phyloP scores from a whole-genome alignment of 1,284 basidiomycete species.

The Pterulicium gracile region DNA sequence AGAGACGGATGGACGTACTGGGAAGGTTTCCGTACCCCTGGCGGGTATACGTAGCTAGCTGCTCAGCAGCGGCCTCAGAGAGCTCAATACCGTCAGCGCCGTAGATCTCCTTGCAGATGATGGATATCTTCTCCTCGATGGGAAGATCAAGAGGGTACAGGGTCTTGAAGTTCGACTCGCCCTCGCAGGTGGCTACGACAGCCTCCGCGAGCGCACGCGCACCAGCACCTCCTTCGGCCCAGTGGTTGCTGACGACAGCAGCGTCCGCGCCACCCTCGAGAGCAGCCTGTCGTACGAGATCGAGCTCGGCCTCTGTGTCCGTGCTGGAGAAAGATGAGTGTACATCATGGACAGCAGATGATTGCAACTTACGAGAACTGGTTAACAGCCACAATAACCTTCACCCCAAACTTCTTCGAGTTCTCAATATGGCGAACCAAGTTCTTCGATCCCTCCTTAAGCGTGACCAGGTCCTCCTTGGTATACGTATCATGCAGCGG shows the following conservation, averaged over 20 bases:
- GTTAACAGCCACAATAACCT: constrained; percentile 95
- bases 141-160: constrained; percentile 80
- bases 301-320: constrained; percentile 87
- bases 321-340: constrained; percentile 39
- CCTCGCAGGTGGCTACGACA: constrained; percentile 77
- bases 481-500: constrained; percentile 90
- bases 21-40: constrained; percentile 80
- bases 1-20: constrained; percentile 46
- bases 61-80: constrained; percentile 73
- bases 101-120: constrained; percentile 85
- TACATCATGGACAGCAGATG: constrained; percentile 5
- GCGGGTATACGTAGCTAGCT: constrained; percentile 85
- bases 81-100: constrained; percentile 85
- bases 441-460: constrained; percentile 91
- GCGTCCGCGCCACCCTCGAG: constrained; percentile 87
- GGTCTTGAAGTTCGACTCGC: constrained; percentile 79
- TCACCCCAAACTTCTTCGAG: constrained; percentile 91
- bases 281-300: constrained; percentile 74
- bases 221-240: constrained; percentile 88
- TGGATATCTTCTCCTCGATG: constrained; percentile 81
- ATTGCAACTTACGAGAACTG: constrained; percentile 70
- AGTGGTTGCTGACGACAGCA: constrained; percentile 93
- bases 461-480: constrained; percentile 85
- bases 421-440: constrained; percentile 92
- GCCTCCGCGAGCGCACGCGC: constrained; percentile 83